A percentile compares a stretch with the other conserved stretches of the same genome.
These are phyloP conservation scores for Yamadazyma trypodendri DNA, from an alignment of 1,139 yeast species.

Conservation along the genomic window DNA sequence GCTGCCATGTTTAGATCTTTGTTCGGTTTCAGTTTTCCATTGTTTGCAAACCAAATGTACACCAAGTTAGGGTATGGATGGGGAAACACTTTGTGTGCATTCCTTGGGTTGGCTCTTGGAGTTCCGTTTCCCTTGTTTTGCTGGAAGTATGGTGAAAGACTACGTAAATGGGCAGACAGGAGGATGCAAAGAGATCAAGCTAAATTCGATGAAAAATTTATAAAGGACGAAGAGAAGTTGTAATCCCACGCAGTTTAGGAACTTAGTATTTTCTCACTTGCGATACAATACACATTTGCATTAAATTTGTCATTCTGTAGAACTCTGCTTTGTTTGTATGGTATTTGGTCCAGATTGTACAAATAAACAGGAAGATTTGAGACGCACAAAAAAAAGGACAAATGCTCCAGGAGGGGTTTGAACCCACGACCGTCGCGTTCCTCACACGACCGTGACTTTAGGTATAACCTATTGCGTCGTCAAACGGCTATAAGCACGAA, in stretches of 20 bases:
- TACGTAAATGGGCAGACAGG: conserved; percentile 57
- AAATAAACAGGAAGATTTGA: too few relatives aligned
- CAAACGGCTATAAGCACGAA: conserved; percentile 55
- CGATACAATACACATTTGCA: too few relatives aligned
- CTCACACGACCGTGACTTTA: conserved; percentile 57
- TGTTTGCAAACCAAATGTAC: conserved; percentile 48
- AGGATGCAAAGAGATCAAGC: conserved; percentile 41
- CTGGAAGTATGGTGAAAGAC: conserved; percentile 51
- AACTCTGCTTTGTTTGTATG: too few relatives aligned
- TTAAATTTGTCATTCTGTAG: too few relatives aligned
- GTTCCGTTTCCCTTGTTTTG: conserved; percentile 64
- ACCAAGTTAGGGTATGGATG: conserved; percentile 55
- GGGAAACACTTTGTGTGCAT: conserved; percentile 63
- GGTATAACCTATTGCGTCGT: conserved; percentile 49
- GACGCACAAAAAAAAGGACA: conserved; percentile 32
- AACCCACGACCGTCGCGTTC: conserved; percentile 61
- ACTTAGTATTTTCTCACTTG: too few relatives aligned
- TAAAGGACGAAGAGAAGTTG: conserved; percentile 5
- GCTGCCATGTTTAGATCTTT: conserved; percentile 60
- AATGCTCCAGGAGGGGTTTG: conserved; percentile 58
- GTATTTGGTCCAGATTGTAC: too few relatives aligned
- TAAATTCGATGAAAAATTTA: conserved; percentile 30
- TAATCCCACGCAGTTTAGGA: too few relatives aligned
- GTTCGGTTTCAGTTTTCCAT: conserved; percentile 57
- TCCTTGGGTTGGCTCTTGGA: conserved; percentile 55